These are phyloP conservation scores for Umbelopsis vinacea DNA, from an alignment of 192 early-diverging fungal species.

Conservation along the genomic window DNA sequence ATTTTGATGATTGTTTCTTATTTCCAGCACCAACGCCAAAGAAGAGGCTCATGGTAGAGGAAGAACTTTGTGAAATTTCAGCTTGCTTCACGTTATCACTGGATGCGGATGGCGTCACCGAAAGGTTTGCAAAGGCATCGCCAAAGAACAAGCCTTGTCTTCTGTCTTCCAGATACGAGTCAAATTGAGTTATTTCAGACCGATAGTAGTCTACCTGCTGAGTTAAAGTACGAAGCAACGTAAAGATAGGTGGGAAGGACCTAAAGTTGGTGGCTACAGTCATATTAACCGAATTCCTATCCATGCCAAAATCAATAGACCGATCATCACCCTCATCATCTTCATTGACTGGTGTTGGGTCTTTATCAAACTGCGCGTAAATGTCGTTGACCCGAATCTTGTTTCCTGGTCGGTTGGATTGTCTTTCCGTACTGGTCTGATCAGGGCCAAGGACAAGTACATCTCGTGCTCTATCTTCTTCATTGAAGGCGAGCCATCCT, in stretches of 20 bases:
- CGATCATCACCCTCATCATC: constrained; percentile 50
- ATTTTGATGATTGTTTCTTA: constrained; percentile 43
- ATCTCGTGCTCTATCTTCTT: constrained; percentile 46
- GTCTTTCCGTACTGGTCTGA: neutral
- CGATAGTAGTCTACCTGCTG: constrained; percentile 71
- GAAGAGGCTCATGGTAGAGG: constrained; percentile 46
- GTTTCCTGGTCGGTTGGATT: neutral
- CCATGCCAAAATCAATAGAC: constrained; percentile 41
- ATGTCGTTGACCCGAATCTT: constrained; percentile 46
- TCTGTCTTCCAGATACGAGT: constrained; percentile 56
- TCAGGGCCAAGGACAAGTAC: constrained; percentile 36
- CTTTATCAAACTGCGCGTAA: constrained; percentile 31
- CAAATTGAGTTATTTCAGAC: constrained; percentile 61
- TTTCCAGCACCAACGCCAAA: constrained; percentile 39
- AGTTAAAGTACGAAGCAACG: constrained; percentile 63
- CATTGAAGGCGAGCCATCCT: constrained; percentile 68
- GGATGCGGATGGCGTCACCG: constrained; percentile 18
- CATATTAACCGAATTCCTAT: constrained; percentile 36
- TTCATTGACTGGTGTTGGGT: constrained; percentile 37
- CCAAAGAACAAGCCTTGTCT: constrained; percentile 60
- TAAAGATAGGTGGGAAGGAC: constrained; percentile 67
- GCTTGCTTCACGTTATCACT: neutral
- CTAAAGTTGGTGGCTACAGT: constrained; percentile 45
- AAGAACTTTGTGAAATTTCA: constrained; percentile 5
- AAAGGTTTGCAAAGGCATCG: constrained; percentile 38